A percentile compares a stretch with the other conserved stretches of the same genome.
Evolutionary conservation across 768 basidiomycete species (phyloP).

Genomic region (Hydnum rufescens): DNA sequence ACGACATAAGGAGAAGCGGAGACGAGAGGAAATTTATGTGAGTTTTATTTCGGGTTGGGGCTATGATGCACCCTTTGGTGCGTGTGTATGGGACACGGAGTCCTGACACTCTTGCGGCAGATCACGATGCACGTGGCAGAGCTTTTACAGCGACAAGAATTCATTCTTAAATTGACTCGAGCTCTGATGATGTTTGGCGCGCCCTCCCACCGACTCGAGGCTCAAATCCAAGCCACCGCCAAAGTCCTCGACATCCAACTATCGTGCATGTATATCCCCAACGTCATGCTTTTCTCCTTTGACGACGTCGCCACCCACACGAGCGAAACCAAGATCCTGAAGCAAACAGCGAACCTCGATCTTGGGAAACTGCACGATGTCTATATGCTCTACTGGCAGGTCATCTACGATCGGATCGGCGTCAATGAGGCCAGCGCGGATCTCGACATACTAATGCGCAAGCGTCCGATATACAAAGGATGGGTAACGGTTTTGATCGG

Average conservation of each 20-base stretch:
- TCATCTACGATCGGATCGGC: slow-evolving; percentile 83
- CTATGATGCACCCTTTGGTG: slow-evolving; percentile 21
- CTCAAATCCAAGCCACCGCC: slow-evolving; percentile 74
- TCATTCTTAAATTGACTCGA: slow-evolving; percentile 45
- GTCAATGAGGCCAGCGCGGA: slow-evolving; percentile 52
- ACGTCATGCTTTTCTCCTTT: slow-evolving; percentile 25
- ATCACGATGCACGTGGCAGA: not conserved
- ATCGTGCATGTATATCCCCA: slow-evolving; percentile 65
- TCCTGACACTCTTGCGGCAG: not conserved
- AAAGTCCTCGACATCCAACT: slow-evolving; percentile 78
- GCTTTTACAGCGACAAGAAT: slow-evolving; percentile 19
- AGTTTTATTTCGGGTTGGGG: slow-evolving; percentile 15
- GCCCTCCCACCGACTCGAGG: slow-evolving; percentile 84
- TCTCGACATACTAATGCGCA: slow-evolving; percentile 40
- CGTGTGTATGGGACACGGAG: slow-evolving; percentile 28
- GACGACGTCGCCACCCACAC: slow-evolving; percentile 28
- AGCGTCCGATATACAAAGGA: slow-evolving; percentile 37
- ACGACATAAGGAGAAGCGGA: slow-evolving; percentile 30
- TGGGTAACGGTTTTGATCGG: slow-evolving; percentile 50
- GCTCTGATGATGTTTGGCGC: slow-evolving; percentile 38
- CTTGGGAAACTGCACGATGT: slow-evolving; percentile 73
- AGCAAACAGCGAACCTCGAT: slow-evolving; percentile 44
- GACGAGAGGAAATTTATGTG: slow-evolving; percentile 61
- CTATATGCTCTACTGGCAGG: slow-evolving; percentile 65
- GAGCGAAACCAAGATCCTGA: slow-evolving; percentile 71